These are phyloP conservation scores for Penicillium herquei DNA, from an alignment of 495 filamentous ascomycete species.

Conservation along the genomic window DNA sequence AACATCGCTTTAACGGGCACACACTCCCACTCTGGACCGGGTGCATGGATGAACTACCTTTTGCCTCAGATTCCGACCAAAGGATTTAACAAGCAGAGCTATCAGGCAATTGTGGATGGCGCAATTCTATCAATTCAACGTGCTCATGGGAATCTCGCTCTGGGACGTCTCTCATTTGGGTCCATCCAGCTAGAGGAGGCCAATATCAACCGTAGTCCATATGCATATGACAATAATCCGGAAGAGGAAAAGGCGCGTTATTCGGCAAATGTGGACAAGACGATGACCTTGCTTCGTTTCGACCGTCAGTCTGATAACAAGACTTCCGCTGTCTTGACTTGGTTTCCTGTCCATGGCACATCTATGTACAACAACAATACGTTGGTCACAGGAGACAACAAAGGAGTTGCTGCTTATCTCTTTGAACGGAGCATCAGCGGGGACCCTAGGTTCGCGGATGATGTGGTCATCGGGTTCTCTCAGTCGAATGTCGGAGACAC, in stretches of 20 bases:
- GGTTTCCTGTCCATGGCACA: conserved; percentile 94
- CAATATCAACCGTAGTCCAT: conserved; percentile 89
- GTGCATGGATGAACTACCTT: conserved; percentile 94
- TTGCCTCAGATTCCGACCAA: conserved; percentile 89
- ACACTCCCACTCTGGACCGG: conserved; percentile 90
- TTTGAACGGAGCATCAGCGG: conserved; percentile 71
- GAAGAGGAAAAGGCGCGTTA: conserved; percentile 73
- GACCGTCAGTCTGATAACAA: conserved; percentile 68
- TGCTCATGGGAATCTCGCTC: conserved; percentile 72
- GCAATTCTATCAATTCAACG: conserved; percentile 75
- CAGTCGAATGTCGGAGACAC: conserved; percentile 95
- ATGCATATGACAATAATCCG: conserved; percentile 88
- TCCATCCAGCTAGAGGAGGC: conserved; percentile 73
- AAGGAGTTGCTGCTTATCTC: conserved; percentile 85
- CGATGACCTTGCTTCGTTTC: conserved; percentile 80
- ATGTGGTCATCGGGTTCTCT: conserved; percentile 92
- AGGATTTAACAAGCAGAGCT: conserved; percentile 87
- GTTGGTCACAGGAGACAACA: conserved; percentile 89
- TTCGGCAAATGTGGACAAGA: conserved; percentile 77
- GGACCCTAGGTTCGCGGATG: conserved; percentile 51
- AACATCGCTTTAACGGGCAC: conserved; percentile 93
- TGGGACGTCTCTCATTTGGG: conserved; percentile 71
- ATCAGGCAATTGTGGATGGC: conserved; percentile 86
- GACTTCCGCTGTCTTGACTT: conserved; percentile 78
- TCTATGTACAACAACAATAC: conserved; percentile 93